Evolutionary conservation across 192 early-diverging fungal species (phyloP).

Genomic region (Linderina pennispora): DNA sequence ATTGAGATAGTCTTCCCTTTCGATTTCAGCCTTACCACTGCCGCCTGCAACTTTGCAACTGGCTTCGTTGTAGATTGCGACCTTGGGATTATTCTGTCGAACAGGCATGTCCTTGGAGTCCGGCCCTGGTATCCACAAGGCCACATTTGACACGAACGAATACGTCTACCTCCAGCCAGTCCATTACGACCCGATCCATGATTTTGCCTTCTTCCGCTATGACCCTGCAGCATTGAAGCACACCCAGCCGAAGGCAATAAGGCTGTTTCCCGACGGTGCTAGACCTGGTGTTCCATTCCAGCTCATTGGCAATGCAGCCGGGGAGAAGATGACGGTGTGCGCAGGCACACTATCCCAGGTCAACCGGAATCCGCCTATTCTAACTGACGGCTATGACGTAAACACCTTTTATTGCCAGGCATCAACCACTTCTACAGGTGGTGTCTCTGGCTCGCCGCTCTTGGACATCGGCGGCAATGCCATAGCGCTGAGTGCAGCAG

Average conservation of each 20-base stretch:
- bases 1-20: too few relatives aligned
- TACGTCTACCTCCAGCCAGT: conserved; percentile 60
- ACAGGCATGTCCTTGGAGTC: conserved; percentile 65
- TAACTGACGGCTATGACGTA: conserved; percentile 53
- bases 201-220: conserved; percentile 76
- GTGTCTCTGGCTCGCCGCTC: conserved; percentile 70
- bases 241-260: conserved; percentile 19
- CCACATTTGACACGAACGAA: conserved; percentile 59
- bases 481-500: conserved; percentile 51
- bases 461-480: conserved; percentile 70
- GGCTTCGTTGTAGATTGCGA: conserved; percentile 71
- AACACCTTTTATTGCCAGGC: conserved; percentile 79
- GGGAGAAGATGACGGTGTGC: conserved; percentile 72
- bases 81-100: conserved; percentile 63
- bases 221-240: conserved; percentile 54
- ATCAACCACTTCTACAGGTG: conserved; percentile 56
- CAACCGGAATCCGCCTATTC: conserved; percentile 63
- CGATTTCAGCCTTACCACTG: too few relatives aligned
- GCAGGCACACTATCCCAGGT: conserved; percentile 67
- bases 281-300: conserved; percentile 67
- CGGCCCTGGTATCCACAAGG: conserved; percentile 64
- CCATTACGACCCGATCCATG: conserved; percentile 74
- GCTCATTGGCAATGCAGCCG: conserved; percentile 66
- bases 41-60: conserved; percentile 54
- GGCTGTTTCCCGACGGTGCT: conserved; percentile 59